A percentile compares a stretch with the other conserved stretches of the same genome.
Conservation (phyloP, 257 asterid species). For the Voacanga thouarsii region DNA sequence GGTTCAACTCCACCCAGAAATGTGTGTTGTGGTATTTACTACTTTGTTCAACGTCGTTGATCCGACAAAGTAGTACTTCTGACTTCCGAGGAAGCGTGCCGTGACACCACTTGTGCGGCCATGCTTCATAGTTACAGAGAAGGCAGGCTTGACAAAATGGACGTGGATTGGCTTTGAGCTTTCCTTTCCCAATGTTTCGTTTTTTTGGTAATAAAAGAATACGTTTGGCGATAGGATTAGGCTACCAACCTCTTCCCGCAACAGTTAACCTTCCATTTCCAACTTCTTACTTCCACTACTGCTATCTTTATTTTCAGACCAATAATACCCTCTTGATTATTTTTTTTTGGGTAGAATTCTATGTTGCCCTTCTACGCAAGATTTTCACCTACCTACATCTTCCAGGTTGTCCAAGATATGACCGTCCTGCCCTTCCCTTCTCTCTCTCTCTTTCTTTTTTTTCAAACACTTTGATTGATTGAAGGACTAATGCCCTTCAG, state of each 20-base stretch:
- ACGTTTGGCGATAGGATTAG: conserved; percentile 47
- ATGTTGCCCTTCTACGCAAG: not conserved
- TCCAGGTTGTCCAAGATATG: not conserved
- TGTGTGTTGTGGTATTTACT: too few relatives aligned
- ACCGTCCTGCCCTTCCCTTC: conserved; percentile 1
- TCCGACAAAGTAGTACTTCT: not conserved
- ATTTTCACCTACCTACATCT: conserved; percentile 19
- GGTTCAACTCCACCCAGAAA: conserved; percentile 28
- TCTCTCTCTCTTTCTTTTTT: not conserved
- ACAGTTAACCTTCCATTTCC: conserved; percentile 49
- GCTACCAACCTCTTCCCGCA: conserved; percentile 56
- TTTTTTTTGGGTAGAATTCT: not conserved
- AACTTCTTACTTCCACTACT: conserved; percentile 22
- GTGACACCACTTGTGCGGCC: not conserved
- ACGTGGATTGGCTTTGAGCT: conserved; percentile 26
- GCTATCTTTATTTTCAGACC: not conserved
- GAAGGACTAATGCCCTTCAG: not conserved
- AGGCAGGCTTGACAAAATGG: conserved; percentile 23
- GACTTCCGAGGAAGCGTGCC: not conserved
- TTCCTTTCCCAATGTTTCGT: not conserved
- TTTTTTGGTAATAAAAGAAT: conserved; percentile 8
- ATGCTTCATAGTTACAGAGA: not conserved
- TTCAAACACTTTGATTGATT: not conserved
- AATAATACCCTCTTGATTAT: not conserved
- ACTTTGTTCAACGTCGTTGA: conserved; percentile 4